phyloP scores from a whole-genome alignment of 2,329 filamentous ascomycete species.

The Clarireedia hainanense region DNA sequence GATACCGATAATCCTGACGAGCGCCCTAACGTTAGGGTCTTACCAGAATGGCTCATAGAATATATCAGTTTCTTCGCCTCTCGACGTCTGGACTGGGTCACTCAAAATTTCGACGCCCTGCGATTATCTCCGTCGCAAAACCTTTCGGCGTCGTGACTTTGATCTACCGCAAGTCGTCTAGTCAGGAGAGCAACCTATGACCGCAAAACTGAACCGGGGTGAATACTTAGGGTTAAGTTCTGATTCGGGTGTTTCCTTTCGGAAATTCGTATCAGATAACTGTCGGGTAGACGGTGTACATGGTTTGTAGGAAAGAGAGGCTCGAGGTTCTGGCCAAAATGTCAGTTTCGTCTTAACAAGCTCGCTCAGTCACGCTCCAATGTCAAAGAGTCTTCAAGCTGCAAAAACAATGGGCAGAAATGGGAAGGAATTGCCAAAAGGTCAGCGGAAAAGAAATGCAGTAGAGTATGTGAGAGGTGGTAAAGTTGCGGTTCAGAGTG shows the following conservation, averaged over 20 bases:
- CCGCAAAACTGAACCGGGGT: constrained; percentile 71
- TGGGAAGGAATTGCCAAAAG: no score
- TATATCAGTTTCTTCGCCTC: constrained; percentile 40
- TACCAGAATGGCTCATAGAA: constrained; percentile 70
- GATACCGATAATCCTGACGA: constrained; percentile 58
- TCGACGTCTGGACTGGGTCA: constrained; percentile 50
- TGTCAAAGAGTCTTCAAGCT: no score
- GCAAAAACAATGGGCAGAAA: no score
- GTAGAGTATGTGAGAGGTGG: no score
- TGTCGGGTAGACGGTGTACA: constrained; percentile 72
- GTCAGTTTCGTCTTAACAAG: no score
- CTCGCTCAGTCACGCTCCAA: no score
- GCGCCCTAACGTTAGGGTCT: constrained; percentile 66
- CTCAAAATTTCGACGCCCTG: constrained; percentile 40
- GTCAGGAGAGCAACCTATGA: constrained; percentile 59
- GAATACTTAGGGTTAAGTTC: constrained; percentile 95
- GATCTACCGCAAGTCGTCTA: constrained; percentile 38
- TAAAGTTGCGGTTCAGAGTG: no score
- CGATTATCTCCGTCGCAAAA: constrained; percentile 45
- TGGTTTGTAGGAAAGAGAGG: constrained; percentile 43
- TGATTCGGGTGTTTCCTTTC: constrained; percentile 62
- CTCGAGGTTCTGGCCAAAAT: constrained; percentile 10
- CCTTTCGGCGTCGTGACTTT: constrained; percentile 29
- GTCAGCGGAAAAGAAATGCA: no score
- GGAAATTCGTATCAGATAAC: constrained; percentile 69